Conservation (phyloP, 2,329 filamentous ascomycete genomes). For the Epicoccum nigrum region DNA sequence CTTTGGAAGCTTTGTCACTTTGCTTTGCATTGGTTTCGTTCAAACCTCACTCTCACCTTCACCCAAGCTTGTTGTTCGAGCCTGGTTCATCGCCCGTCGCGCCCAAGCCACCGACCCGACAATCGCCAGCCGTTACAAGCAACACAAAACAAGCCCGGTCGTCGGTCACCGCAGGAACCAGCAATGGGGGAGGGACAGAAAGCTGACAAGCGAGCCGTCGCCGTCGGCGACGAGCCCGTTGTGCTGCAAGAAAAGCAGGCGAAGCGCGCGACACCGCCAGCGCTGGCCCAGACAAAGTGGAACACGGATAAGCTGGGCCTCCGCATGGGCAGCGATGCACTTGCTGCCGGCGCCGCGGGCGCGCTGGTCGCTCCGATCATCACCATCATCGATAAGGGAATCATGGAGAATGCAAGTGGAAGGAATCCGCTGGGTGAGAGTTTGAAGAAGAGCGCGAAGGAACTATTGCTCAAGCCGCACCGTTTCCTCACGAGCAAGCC, state of each 20-base stretch:
- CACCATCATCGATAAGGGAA: slow-evolving; percentile 80
- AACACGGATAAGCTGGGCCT: slow-evolving; percentile 75
- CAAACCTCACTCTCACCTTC: neutral
- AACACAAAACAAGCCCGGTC: slow-evolving; percentile 35
- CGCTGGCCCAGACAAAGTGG: slow-evolving; percentile 56
- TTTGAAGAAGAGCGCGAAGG: slow-evolving; percentile 62
- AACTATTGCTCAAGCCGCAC: slow-evolving; percentile 66
- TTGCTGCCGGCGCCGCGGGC: slow-evolving; percentile 74
- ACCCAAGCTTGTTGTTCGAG: too few relatives aligned
- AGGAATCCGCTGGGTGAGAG: slow-evolving; percentile 65
- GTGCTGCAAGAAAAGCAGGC: neutral
- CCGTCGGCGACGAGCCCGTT: slow-evolving; percentile 11
- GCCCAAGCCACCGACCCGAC: too few relatives aligned
- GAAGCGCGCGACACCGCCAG: neutral
- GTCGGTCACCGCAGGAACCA: slow-evolving; percentile 36
- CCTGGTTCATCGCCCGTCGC: too few relatives aligned
- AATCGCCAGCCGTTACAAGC: slow-evolving; percentile 30
- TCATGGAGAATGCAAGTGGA: slow-evolving; percentile 83
- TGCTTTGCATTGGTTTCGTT: neutral
- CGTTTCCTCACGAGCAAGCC: slow-evolving; percentile 68
- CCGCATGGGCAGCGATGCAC: slow-evolving; percentile 70
- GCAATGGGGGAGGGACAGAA: slow-evolving; percentile 38
- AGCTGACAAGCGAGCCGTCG: neutral
- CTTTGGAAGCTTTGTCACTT: neutral
- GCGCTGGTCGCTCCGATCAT: slow-evolving; percentile 82